Percentiles rank a stretch among this genome's conserved stretches.
Conservation (phyloP, 2,329 filamentous ascomycete genomes). For the Domatiomyces globalis region DNA sequence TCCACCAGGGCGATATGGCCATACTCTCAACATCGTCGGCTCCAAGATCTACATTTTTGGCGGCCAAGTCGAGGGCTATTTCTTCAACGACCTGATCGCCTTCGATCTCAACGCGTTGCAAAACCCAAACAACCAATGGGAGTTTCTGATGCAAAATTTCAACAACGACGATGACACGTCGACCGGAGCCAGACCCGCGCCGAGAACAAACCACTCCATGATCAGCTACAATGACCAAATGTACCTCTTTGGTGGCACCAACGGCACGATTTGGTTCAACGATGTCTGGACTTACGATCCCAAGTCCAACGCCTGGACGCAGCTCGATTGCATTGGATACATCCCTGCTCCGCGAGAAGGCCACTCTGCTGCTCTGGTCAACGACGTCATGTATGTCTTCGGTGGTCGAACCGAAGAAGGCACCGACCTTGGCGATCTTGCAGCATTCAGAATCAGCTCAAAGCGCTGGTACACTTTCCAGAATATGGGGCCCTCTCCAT, state of each 20-base stretch:
- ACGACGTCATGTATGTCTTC: slow-evolving; percentile 99
- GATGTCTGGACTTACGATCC: slow-evolving; percentile 97
- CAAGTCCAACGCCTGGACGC: slow-evolving; percentile 64
- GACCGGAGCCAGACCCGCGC: slow-evolving; percentile 59
- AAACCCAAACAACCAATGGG: slow-evolving; percentile 82
- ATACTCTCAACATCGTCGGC: slow-evolving; percentile 88
- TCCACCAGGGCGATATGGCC: slow-evolving; percentile 83
- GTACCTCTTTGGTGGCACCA: slow-evolving; percentile 83
- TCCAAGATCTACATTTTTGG: slow-evolving; percentile 97
- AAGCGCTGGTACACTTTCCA: slow-evolving; percentile 98
- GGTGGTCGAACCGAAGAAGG: slow-evolving; percentile 91
- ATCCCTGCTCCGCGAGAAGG: slow-evolving; percentile 89
- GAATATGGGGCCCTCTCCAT: slow-evolving; percentile 96
- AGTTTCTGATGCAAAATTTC: slow-evolving; percentile 68
- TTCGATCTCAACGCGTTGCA: slow-evolving; percentile 95
- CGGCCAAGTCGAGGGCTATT: slow-evolving; percentile 90
- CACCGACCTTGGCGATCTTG: slow-evolving; percentile 78
- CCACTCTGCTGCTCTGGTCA: slow-evolving; percentile 81
- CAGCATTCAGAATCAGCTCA: slow-evolving; percentile 68
- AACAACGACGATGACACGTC: slow-evolving; percentile 51
- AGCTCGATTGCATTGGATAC: slow-evolving; percentile 92
- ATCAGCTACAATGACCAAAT: slow-evolving; percentile 87
- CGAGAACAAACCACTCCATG: slow-evolving; percentile 81
- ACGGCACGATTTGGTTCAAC: slow-evolving; percentile 95
- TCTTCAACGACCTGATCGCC: slow-evolving; percentile 92